Percentiles rank a stretch among this genome's conserved stretches.
phyloP scores from a whole-genome alignment of 2,329 filamentous ascomycete species.

The Penicillium sp. region DNA sequence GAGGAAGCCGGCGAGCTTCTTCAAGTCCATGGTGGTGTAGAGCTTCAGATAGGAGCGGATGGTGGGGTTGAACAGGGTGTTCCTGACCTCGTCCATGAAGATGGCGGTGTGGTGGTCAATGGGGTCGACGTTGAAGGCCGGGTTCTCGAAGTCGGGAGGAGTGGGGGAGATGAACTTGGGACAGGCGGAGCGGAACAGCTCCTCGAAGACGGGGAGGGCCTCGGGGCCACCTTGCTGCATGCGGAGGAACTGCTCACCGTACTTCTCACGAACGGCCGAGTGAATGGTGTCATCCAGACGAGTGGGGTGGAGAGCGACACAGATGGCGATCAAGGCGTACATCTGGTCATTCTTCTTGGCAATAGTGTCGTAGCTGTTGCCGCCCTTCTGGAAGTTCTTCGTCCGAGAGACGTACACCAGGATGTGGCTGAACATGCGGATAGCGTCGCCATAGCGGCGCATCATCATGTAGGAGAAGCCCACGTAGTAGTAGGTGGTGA shows the following conservation, averaged over 20 bases:
- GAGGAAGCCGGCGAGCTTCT: slow-evolving; percentile 95
- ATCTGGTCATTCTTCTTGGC: slow-evolving; percentile 99
- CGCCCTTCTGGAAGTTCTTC: slow-evolving; percentile 99
- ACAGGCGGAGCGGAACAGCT: slow-evolving; percentile 95
- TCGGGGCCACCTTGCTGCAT: slow-evolving; percentile 95
- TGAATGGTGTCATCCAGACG: slow-evolving; percentile 98
- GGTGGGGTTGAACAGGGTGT: slow-evolving; percentile 95
- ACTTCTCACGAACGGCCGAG: slow-evolving; percentile 96
- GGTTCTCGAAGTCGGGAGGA: slow-evolving; percentile 95
- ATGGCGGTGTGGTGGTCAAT: slow-evolving; percentile 94
- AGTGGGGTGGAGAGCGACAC: slow-evolving; percentile 95
- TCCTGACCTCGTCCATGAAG: slow-evolving; percentile 99
- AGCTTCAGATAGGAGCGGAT: slow-evolving; percentile 98
- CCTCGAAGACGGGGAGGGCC: slow-evolving; percentile 92
- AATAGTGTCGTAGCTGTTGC: slow-evolving; percentile 83
- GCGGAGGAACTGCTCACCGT: slow-evolving; percentile 94
- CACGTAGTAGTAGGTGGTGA: slow-evolving; percentile 99
- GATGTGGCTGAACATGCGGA: slow-evolving; percentile 99
- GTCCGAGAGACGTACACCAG: slow-evolving; percentile 97
- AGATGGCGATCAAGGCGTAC: slow-evolving; percentile 98
- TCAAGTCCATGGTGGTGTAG: slow-evolving; percentile 98
- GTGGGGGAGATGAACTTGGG: slow-evolving; percentile 99
- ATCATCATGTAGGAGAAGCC: slow-evolving; percentile 99
- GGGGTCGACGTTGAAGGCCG: slow-evolving; percentile 90
- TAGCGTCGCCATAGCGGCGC: slow-evolving; percentile 97